Percentiles rank a stretch among this genome's conserved stretches.
Evolutionary conservation across 2,329 filamentous ascomycete species (phyloP).

Genomic region (Penicillium sp.): DNA sequence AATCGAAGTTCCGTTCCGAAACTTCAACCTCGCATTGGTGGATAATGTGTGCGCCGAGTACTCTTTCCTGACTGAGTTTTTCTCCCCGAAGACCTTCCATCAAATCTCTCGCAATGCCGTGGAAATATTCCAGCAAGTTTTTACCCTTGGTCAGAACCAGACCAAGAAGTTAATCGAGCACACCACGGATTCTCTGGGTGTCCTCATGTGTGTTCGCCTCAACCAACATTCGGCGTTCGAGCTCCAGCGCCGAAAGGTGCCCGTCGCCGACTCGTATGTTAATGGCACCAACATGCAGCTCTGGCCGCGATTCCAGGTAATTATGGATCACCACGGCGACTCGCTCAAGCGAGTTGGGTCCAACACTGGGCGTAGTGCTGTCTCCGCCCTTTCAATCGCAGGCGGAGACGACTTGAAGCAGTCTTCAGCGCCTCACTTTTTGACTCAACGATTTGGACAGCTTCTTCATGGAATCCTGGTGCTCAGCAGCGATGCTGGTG

Average conservation of each 20-base stretch:
- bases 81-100: conserved; percentile 73
- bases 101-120: conserved; percentile 79
- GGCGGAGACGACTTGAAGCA: conserved; percentile 45
- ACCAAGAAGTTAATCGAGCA: conserved; percentile 74
- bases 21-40: conserved; percentile 89
- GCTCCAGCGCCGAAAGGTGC: conserved; percentile 85
- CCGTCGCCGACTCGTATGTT: conserved; percentile 84
- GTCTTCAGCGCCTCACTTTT: conserved; percentile 72
- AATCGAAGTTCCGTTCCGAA: conserved; percentile 84
- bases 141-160: conserved; percentile 74
- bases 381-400: conserved; percentile 57
- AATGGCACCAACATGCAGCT: conserved; percentile 95
- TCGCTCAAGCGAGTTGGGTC: conserved; percentile 66
- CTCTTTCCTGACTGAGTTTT: conserved; percentile 87
- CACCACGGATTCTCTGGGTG: conserved; percentile 79
- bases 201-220: conserved; percentile 85
- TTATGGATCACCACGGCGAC: conserved; percentile 91
- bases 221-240: conserved; percentile 96
- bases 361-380: conserved; percentile 49
- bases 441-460: conserved; percentile 95
- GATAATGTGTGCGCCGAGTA: conserved; percentile 96
- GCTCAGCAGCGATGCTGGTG: conserved; percentile 84
- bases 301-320: conserved; percentile 91
- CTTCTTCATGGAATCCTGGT: conserved; percentile 80
- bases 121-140: conserved; percentile 86